Base-by-base conservation (phyloP, 345 rosid genomes). In the Gossypium longicalyx region DNA sequence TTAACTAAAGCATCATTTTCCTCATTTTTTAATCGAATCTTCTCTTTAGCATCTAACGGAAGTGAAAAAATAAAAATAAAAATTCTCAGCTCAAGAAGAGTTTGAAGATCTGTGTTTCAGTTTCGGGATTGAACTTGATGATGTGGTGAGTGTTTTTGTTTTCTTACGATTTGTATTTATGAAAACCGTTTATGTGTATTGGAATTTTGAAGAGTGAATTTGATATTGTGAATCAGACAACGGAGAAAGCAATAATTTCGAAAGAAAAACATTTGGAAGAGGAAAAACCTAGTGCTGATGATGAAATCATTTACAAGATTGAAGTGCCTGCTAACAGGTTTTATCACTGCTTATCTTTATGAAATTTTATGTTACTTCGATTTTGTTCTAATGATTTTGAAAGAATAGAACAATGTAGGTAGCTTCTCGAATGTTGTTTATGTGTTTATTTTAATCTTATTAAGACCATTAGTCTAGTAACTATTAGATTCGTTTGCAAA, bases 91-190 rank as follows among this genome's bases (percentile, higher is more conserved):
- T 13, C 83, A 83, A 74, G 96, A 91, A 75, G 88, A 91, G 79
- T 95, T 93, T 29, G 96, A 93, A 61, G 98, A 90, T 65, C 82
- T 95, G 43, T 95, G 99, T 87, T 95, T 93, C 88, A 44, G 82
- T 29, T 95, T 93, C 7, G 99, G 99, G 7, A 91, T 95, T 34
- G 97, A 95, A 83, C 97, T 95, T 23, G 99, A 93, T 45, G 99
- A 90, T 74, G 99, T 88, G 91, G 99, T 95, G 59, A 86, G 91
- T 66, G 75, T 47, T 49, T 71, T 16, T 57, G 41, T 34, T 6
- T 34, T 34, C 49, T 9, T 27, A 4, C 34, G 7, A 23, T 59
- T 23, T 41, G 3, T 73, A n/a, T 34, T 25, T 19, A 19, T 2
- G 44, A 53, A 43, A 65, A 15, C 8, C 3, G 4, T 38, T 12